phyloP scores from a whole-genome alignment of 768 basidiomycete genomes.

The Rossbeevera mucosa region DNA sequence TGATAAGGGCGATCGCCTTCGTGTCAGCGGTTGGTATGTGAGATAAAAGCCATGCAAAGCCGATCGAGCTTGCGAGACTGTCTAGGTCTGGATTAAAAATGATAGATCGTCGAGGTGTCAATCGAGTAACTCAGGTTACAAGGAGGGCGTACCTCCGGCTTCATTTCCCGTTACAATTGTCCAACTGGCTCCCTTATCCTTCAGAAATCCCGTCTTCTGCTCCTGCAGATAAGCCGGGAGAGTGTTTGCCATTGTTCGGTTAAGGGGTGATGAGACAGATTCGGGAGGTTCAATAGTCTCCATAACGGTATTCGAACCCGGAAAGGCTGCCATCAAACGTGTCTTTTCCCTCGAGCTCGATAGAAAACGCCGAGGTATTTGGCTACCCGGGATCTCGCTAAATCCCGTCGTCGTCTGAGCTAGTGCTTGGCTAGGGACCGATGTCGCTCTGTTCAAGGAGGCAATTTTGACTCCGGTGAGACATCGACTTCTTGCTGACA shows the following conservation, averaged over 20 bases:
- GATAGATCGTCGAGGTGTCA: background rate
- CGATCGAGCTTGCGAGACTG: constrained; percentile 79
- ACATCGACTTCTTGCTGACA: background rate
- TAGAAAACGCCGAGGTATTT: background rate
- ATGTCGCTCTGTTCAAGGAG: background rate
- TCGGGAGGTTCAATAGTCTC: background rate
- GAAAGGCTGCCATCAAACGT: background rate
- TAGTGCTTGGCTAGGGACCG: background rate
- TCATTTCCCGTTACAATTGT: constrained; percentile 93
- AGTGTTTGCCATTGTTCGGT: constrained; percentile 3
- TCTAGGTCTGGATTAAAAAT: constrained; percentile 67
- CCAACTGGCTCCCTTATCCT: constrained; percentile 62
- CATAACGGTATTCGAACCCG: background rate
- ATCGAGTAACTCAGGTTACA: background rate
- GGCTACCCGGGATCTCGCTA: background rate
- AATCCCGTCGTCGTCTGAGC: background rate
- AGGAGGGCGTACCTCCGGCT: constrained; percentile 67
- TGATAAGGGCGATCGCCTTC: constrained; percentile 67
- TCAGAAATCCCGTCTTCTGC: constrained; percentile 58
- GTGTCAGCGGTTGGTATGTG: constrained; percentile 30
- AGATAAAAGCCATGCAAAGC: constrained; percentile 72
- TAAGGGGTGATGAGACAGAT: constrained; percentile 1
- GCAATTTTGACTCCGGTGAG: background rate
- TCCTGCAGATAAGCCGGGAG: constrained; percentile 39
- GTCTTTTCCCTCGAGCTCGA: background rate